Evolutionary conservation across 1,139 yeast genomes (phyloP).

Genomic region (Geotrichum carabidarum): DNA sequence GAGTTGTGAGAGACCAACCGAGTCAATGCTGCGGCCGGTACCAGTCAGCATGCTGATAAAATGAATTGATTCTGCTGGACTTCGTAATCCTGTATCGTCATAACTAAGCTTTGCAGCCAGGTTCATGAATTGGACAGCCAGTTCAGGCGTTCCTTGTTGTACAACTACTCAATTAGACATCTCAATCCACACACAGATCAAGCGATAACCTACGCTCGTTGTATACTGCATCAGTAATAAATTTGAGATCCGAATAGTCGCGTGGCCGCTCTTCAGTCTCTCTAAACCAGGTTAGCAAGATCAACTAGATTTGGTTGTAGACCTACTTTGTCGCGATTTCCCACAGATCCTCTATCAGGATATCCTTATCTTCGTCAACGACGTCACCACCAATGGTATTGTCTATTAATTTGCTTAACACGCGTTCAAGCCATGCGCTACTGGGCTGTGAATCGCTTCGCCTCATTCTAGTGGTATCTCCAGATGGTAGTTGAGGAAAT

Average conservation of each 20-base stretch:
- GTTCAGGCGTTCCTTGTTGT: conserved; percentile 18
- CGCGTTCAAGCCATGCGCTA: conserved; percentile 13
- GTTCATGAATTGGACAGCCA: conserved; percentile 18
- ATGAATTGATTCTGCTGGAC: conserved; percentile 18
- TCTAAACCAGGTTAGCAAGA: conserved; percentile 1
- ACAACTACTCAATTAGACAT: conserved; percentile 2
- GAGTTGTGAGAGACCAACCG: neutral
- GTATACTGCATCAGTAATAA: conserved; percentile 8
- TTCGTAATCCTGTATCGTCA: conserved; percentile 11
- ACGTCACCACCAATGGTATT: conserved; percentile 16
- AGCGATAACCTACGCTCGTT: conserved; percentile 4
- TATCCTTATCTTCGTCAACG: conserved; percentile 14
- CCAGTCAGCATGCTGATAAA: conserved; percentile 14
- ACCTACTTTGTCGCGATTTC: conserved; percentile 10
- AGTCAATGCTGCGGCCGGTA: conserved; percentile 1
- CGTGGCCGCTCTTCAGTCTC: conserved; percentile 8
- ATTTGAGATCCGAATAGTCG: conserved; percentile 13
- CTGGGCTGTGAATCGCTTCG: conserved; percentile 2
- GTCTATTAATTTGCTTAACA: conserved; percentile 15
- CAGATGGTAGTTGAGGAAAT: neutral
- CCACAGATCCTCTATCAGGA: conserved; percentile 12
- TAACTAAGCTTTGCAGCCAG: conserved; percentile 11
- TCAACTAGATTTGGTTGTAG: neutral
- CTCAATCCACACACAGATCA: neutral
- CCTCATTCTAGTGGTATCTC: neutral